phyloP scores from a whole-genome alignment of 192 early-diverging fungal genomes.

The Podila epicladia region DNA sequence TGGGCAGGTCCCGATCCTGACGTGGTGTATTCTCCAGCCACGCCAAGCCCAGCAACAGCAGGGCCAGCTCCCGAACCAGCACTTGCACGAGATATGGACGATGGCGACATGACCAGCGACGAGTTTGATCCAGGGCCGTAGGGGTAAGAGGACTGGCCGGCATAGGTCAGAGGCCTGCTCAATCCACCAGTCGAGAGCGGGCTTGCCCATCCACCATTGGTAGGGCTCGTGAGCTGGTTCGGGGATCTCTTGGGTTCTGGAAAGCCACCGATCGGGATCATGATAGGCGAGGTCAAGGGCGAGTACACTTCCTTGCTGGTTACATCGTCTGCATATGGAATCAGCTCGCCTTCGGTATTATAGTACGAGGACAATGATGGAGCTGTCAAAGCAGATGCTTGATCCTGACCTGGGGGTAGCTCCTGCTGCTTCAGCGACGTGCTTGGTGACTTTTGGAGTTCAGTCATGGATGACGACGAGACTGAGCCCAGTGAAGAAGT shows the following conservation, averaged over 20 bases:
- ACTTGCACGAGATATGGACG: not conserved
- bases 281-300: slow-evolving; percentile 43
- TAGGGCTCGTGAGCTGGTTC: not conserved
- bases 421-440: slow-evolving; percentile 6
- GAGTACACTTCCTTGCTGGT: slow-evolving; percentile 45
- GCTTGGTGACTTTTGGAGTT: not conserved
- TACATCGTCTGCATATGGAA: slow-evolving; percentile 39
- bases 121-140: slow-evolving; percentile 9
- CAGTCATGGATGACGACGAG: slow-evolving; percentile 12
- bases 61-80: not conserved
- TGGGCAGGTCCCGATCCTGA: not conserved
- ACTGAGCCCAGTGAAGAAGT: slow-evolving; percentile 23
- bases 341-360: slow-evolving; percentile 13
- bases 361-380: not conserved
- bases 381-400: not conserved
- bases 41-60: not conserved
- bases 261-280: slow-evolving; percentile 43
- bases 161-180: slow-evolving; percentile 24
- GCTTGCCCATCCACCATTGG: slow-evolving; percentile 18
- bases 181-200: slow-evolving; percentile 21
- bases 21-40: not conserved
- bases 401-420: not conserved
- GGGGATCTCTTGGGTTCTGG: not conserved
- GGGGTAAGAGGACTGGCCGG: slow-evolving; percentile 15
- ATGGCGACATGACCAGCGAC: slow-evolving; percentile 20